Evolutionary conservation across 306 rosid species (phyloP), one percentile per base, ranked within the genome.

Genomic region (Vachellia pachyceras): DNA sequence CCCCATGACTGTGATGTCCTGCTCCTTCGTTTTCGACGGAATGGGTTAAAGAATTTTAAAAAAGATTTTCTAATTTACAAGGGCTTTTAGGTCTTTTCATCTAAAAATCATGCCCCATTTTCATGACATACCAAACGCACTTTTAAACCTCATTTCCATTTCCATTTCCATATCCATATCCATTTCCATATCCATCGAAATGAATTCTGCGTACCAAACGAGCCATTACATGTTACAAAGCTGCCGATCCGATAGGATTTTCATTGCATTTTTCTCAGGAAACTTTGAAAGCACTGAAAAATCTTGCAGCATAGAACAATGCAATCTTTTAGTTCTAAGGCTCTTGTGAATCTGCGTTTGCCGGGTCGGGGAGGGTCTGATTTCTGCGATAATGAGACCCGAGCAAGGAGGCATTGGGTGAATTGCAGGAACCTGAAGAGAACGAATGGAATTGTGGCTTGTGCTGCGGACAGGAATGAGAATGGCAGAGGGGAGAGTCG

Each of bases 271-370:
- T 22, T 69, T 69, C 58, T 55, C 33, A 35, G 47, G 63, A 39
- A 73, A 77, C 1, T 66, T 64, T 60, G 72, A 11, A 50, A 20
- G 10, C 45, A 40, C 46, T 13, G 69, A 75, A 76, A 68, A 41
- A 18, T 40, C 46, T n/a, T 1, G 49, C 72, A 18, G 46, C 12
- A 18, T 39, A n/a, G 52, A 33, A 18, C 25, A 45, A 95, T 95
- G 98, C 94, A 95, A 73, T 90, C 96, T 3, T 63, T 88, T 37
- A 87, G 91, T 61, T 41, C 85, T 45, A 86, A 82, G 82, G 82
- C 87, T 79, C 82, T 87, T 17, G 73, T 78, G 44, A 86, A 84
- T 85, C 80, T 87, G 81, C 29, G 82, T 14, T 74, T 83, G 12
- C 57, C 70, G 60, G 73, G 89, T 72, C 39, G 3, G 10, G 39